phyloP scores from a whole-genome alignment of 306 rosid genomes.

The Potentilla sterilis region DNA sequence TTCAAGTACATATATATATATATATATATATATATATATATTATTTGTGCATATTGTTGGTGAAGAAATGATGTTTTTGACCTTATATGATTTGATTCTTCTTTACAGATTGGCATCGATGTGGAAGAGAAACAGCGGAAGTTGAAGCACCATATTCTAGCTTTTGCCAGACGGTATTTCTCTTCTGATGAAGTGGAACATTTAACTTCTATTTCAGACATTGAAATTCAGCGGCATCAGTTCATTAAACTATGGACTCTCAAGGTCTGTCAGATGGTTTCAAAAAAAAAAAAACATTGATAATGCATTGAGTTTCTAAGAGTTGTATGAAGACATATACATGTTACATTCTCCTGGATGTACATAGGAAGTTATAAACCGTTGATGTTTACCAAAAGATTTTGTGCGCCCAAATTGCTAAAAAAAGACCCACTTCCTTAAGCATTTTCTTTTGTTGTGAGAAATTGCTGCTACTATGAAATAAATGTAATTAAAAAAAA shows the following conservation, averaged over 20 bases:
- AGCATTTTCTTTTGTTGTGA: not conserved
- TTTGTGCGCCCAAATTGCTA: not conserved
- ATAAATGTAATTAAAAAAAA: not conserved
- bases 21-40: not conserved
- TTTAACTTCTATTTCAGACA: constrained; percentile 62
- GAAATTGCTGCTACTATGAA: not conserved
- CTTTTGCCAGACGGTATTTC: constrained; percentile 76
- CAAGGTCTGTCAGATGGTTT: constrained; percentile 41
- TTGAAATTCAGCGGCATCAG: constrained; percentile 72
- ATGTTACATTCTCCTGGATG: not conserved
- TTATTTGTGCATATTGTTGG: constrained; percentile 12
- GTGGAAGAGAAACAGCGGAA: constrained; percentile 81
- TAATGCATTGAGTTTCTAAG: constrained; percentile 1
- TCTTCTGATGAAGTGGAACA: constrained; percentile 64
- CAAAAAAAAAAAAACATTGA: constrained; percentile 6
- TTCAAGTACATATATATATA: not conserved
- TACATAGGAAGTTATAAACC: not conserved
- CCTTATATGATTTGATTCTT: constrained; percentile 18
- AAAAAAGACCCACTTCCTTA: not conserved
- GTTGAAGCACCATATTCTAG: constrained; percentile 60
- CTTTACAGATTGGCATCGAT: constrained; percentile 78
- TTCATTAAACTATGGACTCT: constrained; percentile 67
- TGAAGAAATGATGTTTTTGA: constrained; percentile 18
- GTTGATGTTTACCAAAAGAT: not conserved
- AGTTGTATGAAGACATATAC: not conserved